Base-by-base conservation (phyloP, 2,329 filamentous ascomycete genomes). In the Aspergillus tanneri region DNA sequence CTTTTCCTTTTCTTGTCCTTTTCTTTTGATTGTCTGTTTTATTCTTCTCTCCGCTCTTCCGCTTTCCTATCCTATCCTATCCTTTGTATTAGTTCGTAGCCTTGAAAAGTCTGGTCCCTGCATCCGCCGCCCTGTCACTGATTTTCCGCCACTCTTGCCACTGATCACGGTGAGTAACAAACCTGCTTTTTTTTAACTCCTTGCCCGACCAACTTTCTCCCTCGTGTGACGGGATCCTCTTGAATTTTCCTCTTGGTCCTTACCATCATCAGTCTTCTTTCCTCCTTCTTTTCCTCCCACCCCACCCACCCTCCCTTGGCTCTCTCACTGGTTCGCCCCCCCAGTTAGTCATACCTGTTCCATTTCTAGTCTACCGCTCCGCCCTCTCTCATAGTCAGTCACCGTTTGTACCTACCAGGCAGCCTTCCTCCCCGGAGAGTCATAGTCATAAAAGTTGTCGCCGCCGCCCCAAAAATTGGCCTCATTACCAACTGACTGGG, bases 91-190 rank as follows among this genome's bases (percentile, higher is more conserved):
- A n/a, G n/a, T n/a, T 47, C 32, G 34, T 40, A 42, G 35, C 30
- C 30, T 18, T 19, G n/a, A 47, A 42, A 50, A 47, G 39, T 25
- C 47, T 56, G 55, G 55, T 55, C 54, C 55, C 55, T 56, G 55
- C 55, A 36, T n/a, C n/a, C n/a, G 49, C 50, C 53, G 53, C 48
- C 47, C 50, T 50, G 37, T 43, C 39, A n/a, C n/a, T n/a, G n/a
- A n/a, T n/a, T 34, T 53, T 40, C 52, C 54, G 54, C 54, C 54
- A 57, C 54, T 55, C 49, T 55, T 35, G 52, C 54, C 54, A 57
- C 54, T 46, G 45, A 18, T 46, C 43, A 36, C 44, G 35, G 53
- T 56, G 48, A 56, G 53, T 56, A 53, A 50, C 44, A n/a, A 32
- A 23, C 32, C 36, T 27, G 34, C 19, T 47, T 28, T 49, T 49